Conservation (phyloP, 352 stramenopile genomes). For the Pythium myriotylum region DNA sequence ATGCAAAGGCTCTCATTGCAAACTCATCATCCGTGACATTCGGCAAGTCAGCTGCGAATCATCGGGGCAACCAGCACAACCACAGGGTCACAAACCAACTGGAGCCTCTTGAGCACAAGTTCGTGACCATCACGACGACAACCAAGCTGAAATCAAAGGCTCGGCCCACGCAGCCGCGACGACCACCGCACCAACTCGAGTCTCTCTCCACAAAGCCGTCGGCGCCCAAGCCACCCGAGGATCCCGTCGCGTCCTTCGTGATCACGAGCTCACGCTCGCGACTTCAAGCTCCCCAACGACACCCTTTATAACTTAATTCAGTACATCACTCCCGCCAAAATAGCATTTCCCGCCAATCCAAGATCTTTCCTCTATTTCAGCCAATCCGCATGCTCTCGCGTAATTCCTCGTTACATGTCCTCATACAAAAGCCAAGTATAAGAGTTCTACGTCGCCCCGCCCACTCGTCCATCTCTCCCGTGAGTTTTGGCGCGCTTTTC, state of each 20-base stretch:
- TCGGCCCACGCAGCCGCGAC: background rate
- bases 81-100: too few relatives aligned
- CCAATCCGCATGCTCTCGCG: constrained; percentile 7
- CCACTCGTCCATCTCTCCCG: background rate
- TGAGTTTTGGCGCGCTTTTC: constrained; percentile 40
- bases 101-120: background rate
- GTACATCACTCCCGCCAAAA: constrained; percentile 7
- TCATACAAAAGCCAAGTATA: constrained; percentile 22
- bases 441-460: constrained; percentile 14
- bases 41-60: background rate
- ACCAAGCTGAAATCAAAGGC: constrained; percentile 6
- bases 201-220: background rate
- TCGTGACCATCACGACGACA: background rate
- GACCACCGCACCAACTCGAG: constrained; percentile 3
- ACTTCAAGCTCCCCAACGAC: background rate
- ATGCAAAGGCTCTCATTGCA: constrained; percentile 4
- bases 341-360: constrained; percentile 7
- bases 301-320: too few relatives aligned
- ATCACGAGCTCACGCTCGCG: background rate
- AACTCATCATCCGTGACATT: constrained; percentile 7
- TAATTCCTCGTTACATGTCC: background rate
- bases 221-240: background rate
- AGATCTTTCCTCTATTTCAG: background rate
- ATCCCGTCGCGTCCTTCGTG: constrained; percentile 4
- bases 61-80: constrained; percentile 9